Base-by-base conservation (phyloP, 345 rosid genomes). In the Dimocarpus longan region DNA sequence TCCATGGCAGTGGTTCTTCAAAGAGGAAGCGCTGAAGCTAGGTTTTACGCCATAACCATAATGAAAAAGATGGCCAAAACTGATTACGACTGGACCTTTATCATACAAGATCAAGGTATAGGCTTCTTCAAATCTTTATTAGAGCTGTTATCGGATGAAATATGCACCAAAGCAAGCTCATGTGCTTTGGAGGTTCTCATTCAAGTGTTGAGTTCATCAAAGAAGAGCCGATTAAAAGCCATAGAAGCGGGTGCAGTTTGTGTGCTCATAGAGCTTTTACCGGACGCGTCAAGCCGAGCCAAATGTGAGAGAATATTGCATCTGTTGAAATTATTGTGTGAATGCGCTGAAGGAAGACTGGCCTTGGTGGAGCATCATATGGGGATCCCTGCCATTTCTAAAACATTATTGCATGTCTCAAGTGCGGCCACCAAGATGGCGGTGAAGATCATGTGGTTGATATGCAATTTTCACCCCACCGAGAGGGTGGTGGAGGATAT, bases 61-160 rank as follows among this genome's bases (percentile, higher is more conserved):
- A 71, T 85, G 43, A 74, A 60, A 16, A 75, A 71, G 60, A 71
- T 82, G 72, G 76, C 82, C 10, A 80, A 72, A 64, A 46, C 76
- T 39, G 57, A 73, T 50, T 68, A 18, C 16, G 37, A 79, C 28
- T 72, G 79, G 79, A 63, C 44, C 24, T 62, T 60, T 10, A 4
- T 81, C 67, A 65, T 70, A 21, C 79, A 82, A 5, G 87, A 85
- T 44, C 82, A 80, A 73, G 83, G 78, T 21, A 28, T 75, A 10
- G 88, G 80, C 68, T 78, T 85, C 22, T 82, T 82, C 80, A 85
- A 85, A 50, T 82, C 82, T 19, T 71, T 85, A 66, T 54, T 85
- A 44, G 88, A 82, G 57, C 82, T 85, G 5, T 85, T 75, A 7
- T 85, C 85, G 4, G 88, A 85, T 73, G 85, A 82, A 75, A 80